Evolutionary conservation across 306 rosid genomes (phyloP), one percentile per base, ranked within the genome.

Genomic region (Inga oerstediana): DNA sequence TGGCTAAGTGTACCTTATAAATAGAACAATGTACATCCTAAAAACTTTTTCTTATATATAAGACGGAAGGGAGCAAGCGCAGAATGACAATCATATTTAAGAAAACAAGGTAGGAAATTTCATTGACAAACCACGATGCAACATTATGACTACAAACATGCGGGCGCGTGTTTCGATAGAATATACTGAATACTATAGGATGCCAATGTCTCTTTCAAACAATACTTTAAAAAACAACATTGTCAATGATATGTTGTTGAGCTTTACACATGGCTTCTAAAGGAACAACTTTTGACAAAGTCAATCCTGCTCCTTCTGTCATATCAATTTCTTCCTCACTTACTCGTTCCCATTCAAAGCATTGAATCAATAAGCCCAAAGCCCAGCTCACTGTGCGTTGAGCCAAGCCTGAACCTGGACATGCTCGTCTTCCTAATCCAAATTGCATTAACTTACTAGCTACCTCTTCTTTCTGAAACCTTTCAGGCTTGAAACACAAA

Each of bases 371-470:
- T 13, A 44, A 72, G 0, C 37, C 35, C n/a, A 72, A 43, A 44
- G 76, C 27, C 20, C 22, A n/a, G 15, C 56, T 7, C 10, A 72
- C 37, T 72, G 56, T 72, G 0, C 76, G 56, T 9, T 72, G 56
- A 1, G 56, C 76, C 37, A 72, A 44, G 11, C 76, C 35, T n/a
- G 76, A 14, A 12, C 76, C 75, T 9, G 52, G 75, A 70, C 75
- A 70, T 4, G 75, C 52, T 24, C 75, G 12, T 11, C 75, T 70
- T 20, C 52, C 75, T 15, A 70, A n/a, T 10, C 75, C 75, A 70
- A 70, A 70, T 20, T 5, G 75, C 5, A 41, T 70, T 11, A 43
- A 41, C 52, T 70, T 70, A 5, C n/a, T 41, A 0, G 32, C 32
- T 10, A 19, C 19, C 1, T 34, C 75, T n/a, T 70, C 34, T 41